Conservation (phyloP, 805 yeast species). For the Hanseniaspora singularis region DNA sequence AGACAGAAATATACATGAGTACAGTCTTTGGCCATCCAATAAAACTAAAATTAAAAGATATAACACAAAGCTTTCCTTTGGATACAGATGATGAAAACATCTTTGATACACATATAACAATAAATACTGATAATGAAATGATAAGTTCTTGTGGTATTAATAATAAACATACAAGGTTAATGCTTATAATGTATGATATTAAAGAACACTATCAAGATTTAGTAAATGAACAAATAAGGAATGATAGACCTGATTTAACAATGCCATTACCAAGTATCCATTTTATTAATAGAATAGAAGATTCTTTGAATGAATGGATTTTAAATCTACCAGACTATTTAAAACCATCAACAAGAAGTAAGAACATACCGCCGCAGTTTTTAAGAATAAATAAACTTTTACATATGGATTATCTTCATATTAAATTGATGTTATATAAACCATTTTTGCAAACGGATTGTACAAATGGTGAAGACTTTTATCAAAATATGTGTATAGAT, state of each 20-base stretch:
- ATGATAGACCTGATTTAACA: constrained; percentile 14
- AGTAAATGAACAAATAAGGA: constrained; percentile 5
- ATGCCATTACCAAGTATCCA: neutral
- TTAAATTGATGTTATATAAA: constrained; percentile 68
- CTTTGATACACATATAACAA: constrained; percentile 47
- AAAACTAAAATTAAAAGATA: constrained; percentile 61
- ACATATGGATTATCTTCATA: constrained; percentile 60
- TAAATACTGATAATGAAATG: constrained; percentile 40
- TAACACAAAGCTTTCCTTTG: constrained; percentile 75
- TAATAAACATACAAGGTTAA: constrained; percentile 68
- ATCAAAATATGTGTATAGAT: constrained; percentile 73
- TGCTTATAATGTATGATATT: constrained; percentile 56
- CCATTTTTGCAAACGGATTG: constrained; percentile 71
- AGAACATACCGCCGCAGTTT: constrained; percentile 47
- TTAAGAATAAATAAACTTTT: constrained; percentile 63
- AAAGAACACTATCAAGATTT: constrained; percentile 62
- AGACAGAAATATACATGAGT: constrained; percentile 81
- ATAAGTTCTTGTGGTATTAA: constrained; percentile 64
- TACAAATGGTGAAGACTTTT: constrained; percentile 47
- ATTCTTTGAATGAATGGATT: constrained; percentile 61
- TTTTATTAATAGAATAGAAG: constrained; percentile 37
- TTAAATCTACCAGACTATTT: constrained; percentile 57
- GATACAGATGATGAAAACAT: constrained; percentile 82
- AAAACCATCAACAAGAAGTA: constrained; percentile 34
- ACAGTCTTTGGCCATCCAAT: constrained; percentile 79